Evolutionary conservation across 2,329 filamentous ascomycete genomes (phyloP), one percentile per base, ranked within the genome.

Genomic region (Colletotrichum lupini): DNA sequence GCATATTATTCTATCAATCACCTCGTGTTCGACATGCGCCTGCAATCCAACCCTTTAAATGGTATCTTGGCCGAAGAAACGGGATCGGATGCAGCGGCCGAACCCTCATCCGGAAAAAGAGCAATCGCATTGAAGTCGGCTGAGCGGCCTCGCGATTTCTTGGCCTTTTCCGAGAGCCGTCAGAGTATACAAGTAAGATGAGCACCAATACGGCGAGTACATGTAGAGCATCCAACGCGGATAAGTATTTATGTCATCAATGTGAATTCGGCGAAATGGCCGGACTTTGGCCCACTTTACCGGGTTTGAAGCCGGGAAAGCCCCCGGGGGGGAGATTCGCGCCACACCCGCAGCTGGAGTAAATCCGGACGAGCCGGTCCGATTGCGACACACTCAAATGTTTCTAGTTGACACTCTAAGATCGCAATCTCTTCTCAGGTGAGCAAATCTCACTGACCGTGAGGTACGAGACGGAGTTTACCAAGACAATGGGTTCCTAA

Each of bases 21-120:
- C 57, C 57, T 68, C 64, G 35, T 72, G 64, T 72, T 62, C 57
- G 52, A 11, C 12, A 0, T 52, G 16, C 63, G n/a, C 64, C 37
- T 58, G 57, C 52, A 9, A 49, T 24, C 26, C 11, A 30, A 4
- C 6, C 46, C 16, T 49, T 52, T 11, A 19, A 19, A 5, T 46
- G 19, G 19, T 22, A 58, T 22, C 64, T 72, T 67, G 68, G 57
- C 57, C 4, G 28, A 16, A 30, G 9, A 24, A 12, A 5, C 55
- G 9, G 42, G 32, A 32, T 37, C 26, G 57, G 49, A 19, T 68
- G 64, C 57, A 62, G 57, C 64, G 64, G 69, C 57, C 28, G 28
- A 68, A n/a, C 52, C 8, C 64, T 62, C 14, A 22, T 62, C 58
- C 52, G 37, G 30, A 24, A 68, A 35, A 12, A n/a, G 42, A 22